Conservation (phyloP, 2,329 filamentous ascomycete species). For the Xylaria sp. region DNA sequence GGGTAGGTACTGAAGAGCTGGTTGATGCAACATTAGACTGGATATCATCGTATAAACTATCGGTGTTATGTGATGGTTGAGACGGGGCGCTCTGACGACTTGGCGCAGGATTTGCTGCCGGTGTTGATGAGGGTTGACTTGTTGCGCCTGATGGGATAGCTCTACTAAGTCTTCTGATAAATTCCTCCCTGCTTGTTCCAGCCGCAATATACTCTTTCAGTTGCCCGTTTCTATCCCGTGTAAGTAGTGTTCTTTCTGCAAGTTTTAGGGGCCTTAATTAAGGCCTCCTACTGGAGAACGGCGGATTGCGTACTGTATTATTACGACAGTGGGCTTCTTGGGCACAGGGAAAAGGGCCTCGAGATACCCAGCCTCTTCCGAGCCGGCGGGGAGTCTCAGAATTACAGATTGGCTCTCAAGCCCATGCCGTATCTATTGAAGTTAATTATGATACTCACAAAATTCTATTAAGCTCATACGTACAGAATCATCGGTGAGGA, state of each 20-base stretch:
- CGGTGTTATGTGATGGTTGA: slow-evolving; percentile 26
- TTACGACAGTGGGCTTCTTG: slow-evolving; percentile 78
- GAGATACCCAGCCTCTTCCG: slow-evolving; percentile 83
- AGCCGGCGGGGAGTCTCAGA: slow-evolving; percentile 76
- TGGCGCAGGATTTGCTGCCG: slow-evolving; percentile 19
- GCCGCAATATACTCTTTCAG: slow-evolving; percentile 79
- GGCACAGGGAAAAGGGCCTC: slow-evolving; percentile 84
- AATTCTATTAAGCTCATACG: slow-evolving; percentile 31
- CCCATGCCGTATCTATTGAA: slow-evolving; percentile 61
- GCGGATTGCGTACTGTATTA: slow-evolving; percentile 71
- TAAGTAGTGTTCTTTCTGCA: slow-evolving; percentile 17
- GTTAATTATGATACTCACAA: slow-evolving; percentile 30
- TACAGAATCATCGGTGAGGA: slow-evolving; percentile 67
- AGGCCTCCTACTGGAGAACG: background rate
- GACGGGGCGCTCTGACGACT: slow-evolving; percentile 21
- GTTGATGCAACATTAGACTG: slow-evolving; percentile 20
- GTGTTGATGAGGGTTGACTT: slow-evolving; percentile 27
- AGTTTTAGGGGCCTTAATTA: background rate
- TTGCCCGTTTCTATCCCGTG: slow-evolving; percentile 70
- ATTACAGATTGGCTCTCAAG: slow-evolving; percentile 73
- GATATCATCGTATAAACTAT: slow-evolving; percentile 38
- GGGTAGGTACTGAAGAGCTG: slow-evolving; percentile 23
- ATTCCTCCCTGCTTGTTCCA: slow-evolving; percentile 72
- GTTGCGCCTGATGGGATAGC: slow-evolving; percentile 50
- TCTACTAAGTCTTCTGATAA: slow-evolving; percentile 64